Percentiles rank a stretch among this genome's conserved stretches.
Conservation (phyloP, 176 grass and related monocot species). For the Miscanthus lutarioriparius region DNA sequence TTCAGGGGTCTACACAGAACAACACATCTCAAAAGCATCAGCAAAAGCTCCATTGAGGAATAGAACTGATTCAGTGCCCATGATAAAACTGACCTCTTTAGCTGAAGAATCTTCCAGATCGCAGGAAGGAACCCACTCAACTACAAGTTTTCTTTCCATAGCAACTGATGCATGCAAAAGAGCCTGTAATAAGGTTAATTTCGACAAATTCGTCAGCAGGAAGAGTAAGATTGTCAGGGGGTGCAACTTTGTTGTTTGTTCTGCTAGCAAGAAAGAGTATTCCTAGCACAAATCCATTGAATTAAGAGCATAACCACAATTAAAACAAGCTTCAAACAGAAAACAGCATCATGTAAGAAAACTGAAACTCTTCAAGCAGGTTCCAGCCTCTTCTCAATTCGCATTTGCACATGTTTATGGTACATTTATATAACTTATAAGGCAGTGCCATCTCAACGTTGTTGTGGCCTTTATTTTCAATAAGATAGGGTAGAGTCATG, state of each 20-base stretch:
- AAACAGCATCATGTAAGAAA: neutral
- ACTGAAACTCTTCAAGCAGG: neutral
- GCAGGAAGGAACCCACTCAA: constrained; percentile 86
- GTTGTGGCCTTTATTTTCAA: neutral
- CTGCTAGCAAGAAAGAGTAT: neutral
- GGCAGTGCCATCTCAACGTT: neutral
- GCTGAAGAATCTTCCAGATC: constrained; percentile 84
- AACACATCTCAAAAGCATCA: constrained; percentile 33
- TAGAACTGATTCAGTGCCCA: constrained; percentile 23
- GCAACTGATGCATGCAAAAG: constrained; percentile 90
- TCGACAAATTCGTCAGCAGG: constrained; percentile 29
- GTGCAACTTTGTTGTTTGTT: neutral
- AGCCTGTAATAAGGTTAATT: constrained; percentile 52
- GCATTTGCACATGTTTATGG: neutral
- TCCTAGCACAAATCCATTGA: neutral
- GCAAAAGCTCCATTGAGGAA: constrained; percentile 21
- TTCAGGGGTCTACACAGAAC: constrained; percentile 64
- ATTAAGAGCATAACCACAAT: neutral
- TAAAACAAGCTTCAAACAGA: neutral
- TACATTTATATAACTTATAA: neutral
- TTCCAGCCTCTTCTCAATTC: neutral
- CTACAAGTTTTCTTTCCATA: constrained; percentile 82
- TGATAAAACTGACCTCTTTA: constrained; percentile 60
- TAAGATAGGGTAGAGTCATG: neutral
- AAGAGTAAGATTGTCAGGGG: constrained; percentile 9